Percentiles rank a stretch among this genome's conserved stretches.
Evolutionary conservation across 139 green algal genomes (phyloP).

Genomic region (Edaphochlamys debaryana): DNA sequence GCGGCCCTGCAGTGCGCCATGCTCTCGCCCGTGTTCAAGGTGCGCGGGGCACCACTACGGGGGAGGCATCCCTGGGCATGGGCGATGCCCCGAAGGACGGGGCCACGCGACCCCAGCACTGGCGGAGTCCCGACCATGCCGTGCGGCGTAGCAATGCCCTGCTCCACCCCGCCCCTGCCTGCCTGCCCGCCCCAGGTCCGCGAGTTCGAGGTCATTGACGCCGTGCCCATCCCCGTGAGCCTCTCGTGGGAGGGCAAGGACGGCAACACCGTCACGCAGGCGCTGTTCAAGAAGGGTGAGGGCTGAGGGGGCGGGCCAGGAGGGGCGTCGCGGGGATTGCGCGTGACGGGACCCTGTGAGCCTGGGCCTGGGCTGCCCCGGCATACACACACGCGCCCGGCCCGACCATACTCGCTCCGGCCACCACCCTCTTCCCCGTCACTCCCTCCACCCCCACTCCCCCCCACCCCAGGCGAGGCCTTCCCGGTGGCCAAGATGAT

Average conservation of each 20-base stretch:
- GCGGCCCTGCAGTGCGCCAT: constrained; percentile 98
- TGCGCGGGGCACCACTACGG: neutral
- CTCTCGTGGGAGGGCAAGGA: constrained; percentile 91
- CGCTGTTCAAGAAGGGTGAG: constrained; percentile 76
- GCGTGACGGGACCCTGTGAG: too few relatives aligned
- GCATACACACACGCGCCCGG: too few relatives aligned
- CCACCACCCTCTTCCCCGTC: too few relatives aligned
- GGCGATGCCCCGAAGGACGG: too few relatives aligned
- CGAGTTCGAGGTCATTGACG: constrained; percentile 97
- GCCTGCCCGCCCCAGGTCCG: constrained; percentile 72
- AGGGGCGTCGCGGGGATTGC: too few relatives aligned
- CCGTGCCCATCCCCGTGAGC: constrained; percentile 83
- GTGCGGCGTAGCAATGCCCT: too few relatives aligned
- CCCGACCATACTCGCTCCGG: too few relatives aligned
- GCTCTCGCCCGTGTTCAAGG: constrained; percentile 95
- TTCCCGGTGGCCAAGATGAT: constrained; percentile 93
- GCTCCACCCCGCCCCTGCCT: too few relatives aligned
- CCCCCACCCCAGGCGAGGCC: constrained; percentile 14
- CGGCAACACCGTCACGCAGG: constrained; percentile 59
- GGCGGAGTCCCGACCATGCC: too few relatives aligned
- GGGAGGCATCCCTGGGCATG: neutral
- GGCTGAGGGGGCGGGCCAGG: too few relatives aligned
- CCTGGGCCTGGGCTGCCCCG: too few relatives aligned
- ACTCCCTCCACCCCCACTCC: neutral
- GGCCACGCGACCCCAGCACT: too few relatives aligned